Evolutionary conservation across 768 basidiomycete genomes (phyloP).

Genomic region (Harrya chromipes): DNA sequence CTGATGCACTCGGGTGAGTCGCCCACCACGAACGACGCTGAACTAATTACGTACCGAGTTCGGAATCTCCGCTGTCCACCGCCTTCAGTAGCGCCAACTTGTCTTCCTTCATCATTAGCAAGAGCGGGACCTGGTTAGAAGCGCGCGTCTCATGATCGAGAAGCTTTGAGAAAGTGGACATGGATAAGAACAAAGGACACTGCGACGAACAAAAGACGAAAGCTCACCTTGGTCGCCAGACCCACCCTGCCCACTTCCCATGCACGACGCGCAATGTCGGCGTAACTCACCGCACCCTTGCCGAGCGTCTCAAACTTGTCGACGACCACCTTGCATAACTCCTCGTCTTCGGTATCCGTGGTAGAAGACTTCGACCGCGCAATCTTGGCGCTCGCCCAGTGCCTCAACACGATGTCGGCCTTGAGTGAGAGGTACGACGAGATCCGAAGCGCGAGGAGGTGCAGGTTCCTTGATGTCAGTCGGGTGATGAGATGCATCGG

Average conservation of each 20-base stretch:
- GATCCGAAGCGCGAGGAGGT: conserved; percentile 89
- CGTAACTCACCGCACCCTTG: conserved; percentile 79
- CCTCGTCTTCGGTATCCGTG: conserved; percentile 67
- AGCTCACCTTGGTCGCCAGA: conserved; percentile 76
- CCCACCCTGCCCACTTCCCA: conserved; percentile 84
- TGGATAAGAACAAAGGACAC: neutral
- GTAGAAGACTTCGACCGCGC: conserved; percentile 60
- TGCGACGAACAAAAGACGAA: neutral
- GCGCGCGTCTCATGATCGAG: conserved; percentile 88
- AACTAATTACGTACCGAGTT: conserved; percentile 61
- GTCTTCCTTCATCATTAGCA: conserved; percentile 94
- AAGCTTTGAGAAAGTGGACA: conserved; percentile 44
- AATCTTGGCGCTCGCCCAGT: conserved; percentile 97
- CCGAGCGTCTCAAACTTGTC: conserved; percentile 86
- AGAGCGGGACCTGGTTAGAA: conserved; percentile 90
- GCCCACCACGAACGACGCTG: too few species aligned
- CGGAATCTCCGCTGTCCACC: conserved; percentile 92
- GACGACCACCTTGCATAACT: conserved; percentile 79
- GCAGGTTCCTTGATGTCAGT: conserved; percentile 82
- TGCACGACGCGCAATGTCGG: conserved; percentile 90
- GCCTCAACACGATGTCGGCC: conserved; percentile 83
- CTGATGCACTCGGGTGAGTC: conserved; percentile 38
- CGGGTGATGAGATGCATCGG: conserved; percentile 79
- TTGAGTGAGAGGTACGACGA: conserved; percentile 81
- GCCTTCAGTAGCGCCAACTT: conserved; percentile 83